phyloP scores from a whole-genome alignment of 768 basidiomycete genomes.

The Dioszegia hungarica region DNA sequence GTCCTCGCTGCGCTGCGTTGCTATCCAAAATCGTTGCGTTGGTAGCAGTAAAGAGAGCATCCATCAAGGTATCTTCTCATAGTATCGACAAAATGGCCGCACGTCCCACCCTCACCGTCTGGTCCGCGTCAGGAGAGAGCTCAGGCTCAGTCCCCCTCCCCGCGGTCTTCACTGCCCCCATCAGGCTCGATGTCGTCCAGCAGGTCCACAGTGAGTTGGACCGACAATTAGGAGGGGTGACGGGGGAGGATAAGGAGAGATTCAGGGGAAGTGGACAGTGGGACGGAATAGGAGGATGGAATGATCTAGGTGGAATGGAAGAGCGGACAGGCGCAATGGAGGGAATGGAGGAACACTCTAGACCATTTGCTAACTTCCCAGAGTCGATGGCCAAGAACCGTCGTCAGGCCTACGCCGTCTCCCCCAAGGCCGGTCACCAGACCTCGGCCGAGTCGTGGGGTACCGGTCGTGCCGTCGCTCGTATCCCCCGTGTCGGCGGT shows the following conservation, averaged over 20 bases:
- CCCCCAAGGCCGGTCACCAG: constrained; percentile 97
- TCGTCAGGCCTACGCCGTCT: constrained; percentile 93
- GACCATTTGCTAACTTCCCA: constrained; percentile 46
- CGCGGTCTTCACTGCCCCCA: constrained; percentile 94
- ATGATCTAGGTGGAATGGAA: background rate
- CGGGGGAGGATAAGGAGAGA: background rate
- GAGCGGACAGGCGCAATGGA: background rate
- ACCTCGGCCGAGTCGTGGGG: constrained; percentile 99
- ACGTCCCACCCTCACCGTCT: constrained; percentile 84
- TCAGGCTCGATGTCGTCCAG: constrained; percentile 95
- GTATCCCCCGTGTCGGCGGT: constrained; percentile 99
- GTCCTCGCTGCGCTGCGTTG: too few relatives aligned
- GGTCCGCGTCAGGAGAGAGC: constrained; percentile 71
- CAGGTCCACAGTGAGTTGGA: constrained; percentile 94
- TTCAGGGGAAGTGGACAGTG: background rate
- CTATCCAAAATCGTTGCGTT: background rate
- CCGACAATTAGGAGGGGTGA: background rate
- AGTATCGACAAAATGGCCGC: constrained; percentile 68
- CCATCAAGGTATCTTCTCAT: constrained; percentile 1
- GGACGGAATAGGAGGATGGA: background rate
- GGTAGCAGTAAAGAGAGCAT: background rate
- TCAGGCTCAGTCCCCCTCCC: constrained; percentile 87
- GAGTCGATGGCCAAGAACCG: constrained; percentile 98
- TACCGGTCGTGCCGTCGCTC: constrained; percentile 99
- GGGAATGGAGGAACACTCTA: background rate